These are phyloP conservation scores for Raddia distichophylla DNA, from an alignment of 176 grass and related monocot genomes.

Conservation along the genomic window DNA sequence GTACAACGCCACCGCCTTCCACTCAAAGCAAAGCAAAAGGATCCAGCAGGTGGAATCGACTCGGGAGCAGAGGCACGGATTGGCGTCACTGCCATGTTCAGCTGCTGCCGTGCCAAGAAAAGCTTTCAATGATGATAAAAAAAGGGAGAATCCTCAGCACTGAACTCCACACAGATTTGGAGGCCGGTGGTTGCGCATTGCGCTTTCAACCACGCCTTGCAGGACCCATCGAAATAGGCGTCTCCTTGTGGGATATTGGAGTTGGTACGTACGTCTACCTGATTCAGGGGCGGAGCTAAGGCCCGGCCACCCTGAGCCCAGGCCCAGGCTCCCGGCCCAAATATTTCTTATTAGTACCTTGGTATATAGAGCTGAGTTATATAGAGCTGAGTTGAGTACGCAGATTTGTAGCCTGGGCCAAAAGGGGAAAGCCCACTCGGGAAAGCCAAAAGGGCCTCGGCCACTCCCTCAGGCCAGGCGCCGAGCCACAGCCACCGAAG, in stretches of 20 bases:
- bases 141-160: background rate
- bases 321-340: too few species aligned
- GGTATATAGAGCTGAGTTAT: too few species aligned
- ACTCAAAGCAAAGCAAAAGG: background rate
- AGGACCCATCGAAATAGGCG: background rate
- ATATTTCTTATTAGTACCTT: too few species aligned
- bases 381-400: too few species aligned
- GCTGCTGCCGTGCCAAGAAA: background rate
- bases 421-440: too few species aligned
- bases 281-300: too few species aligned
- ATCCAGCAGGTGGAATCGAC: background rate
- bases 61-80: background rate
- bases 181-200: conserved; percentile 37
- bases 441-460: too few species aligned
- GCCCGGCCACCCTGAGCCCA: too few species aligned
- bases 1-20: conserved; percentile 18
- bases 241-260: background rate
- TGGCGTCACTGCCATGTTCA: background rate
- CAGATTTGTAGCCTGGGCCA: too few species aligned
- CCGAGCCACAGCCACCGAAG: too few species aligned
- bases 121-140: background rate
- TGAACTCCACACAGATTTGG: background rate
- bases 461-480: too few species aligned
- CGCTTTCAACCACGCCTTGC: background rate
- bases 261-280: background rate